Evolutionary conservation across 352 stramenopile species (phyloP), one percentile per base, ranked within the genome.

Genomic region (Pythium myriotylum): DNA sequence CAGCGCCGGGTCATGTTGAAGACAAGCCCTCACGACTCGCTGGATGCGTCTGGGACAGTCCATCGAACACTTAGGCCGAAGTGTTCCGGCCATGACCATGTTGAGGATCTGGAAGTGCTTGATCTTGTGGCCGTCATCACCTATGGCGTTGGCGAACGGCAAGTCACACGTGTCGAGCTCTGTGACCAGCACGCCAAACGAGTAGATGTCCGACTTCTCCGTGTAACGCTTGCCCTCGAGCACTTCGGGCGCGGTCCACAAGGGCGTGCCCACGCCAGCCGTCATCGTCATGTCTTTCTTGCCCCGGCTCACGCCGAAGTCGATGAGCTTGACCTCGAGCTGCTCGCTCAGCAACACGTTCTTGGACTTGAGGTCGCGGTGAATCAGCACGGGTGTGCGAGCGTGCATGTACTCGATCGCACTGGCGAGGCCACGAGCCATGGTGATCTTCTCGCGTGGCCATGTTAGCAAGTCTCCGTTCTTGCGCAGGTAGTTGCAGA

Each of bases 121-220:
- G 19, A 53, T 10, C 49, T 54, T 59, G 19, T 45, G 32, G 8
- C 58, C 45, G 22, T 43, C 29, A 4, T 26, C 13, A 24, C 32
- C 32, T 10, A n/a, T 9, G 2, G 22, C 33, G 51, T 71, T 51
- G 17, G 47, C 24, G 51, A 67, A 72, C 53, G 65, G 65, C 19
- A 65, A 59, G 29, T 42, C 40, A 22, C 63, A 49, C 53, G 65
- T 73, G 43, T 64, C 41, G 8, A 70, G 39, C 55, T 74, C 67
- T 7, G 46, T 59, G n/a, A 74, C 42, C 42, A 92, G 62, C 40
- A 65, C 35, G 8, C 58, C 58, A n/a, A 65, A 57, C 40, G 58
- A 65, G 24, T 59, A 65, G 14, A 65, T 48, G 33, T 65, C 58
- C 35, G 58, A 58, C n/a, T 54, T 57, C 23, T 45, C 40, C 14